phyloP scores from a whole-genome alignment of 2,329 filamentous ascomycete species.

The Aspergillus ruber region DNA sequence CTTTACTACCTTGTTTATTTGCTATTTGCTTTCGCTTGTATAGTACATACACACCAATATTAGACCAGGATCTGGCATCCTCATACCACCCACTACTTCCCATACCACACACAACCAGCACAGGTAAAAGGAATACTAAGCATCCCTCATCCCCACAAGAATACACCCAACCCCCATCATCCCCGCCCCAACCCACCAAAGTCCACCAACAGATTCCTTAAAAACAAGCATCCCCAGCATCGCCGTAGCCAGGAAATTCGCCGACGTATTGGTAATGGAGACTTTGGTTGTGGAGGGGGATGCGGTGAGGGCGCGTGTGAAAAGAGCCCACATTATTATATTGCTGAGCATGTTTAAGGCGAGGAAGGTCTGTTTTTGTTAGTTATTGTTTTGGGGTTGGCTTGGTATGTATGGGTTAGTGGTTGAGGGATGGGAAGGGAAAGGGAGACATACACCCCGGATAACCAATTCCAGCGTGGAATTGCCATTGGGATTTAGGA shows the following conservation, averaged over 20 bases:
- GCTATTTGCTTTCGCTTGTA: background rate
- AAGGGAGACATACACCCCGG: slow-evolving; percentile 42
- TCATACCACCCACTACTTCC: background rate
- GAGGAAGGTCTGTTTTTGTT: slow-evolving; percentile 48
- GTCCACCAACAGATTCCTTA: slow-evolving; percentile 47
- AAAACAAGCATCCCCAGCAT: slow-evolving; percentile 54
- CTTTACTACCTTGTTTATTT: background rate
- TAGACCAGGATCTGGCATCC: slow-evolving; percentile 3
- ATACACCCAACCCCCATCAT: slow-evolving; percentile 57
- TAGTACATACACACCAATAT: background rate
- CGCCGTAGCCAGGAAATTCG: slow-evolving; percentile 59
- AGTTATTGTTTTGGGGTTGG: slow-evolving; percentile 12
- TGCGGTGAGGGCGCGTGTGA: slow-evolving; percentile 56
- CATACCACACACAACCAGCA: slow-evolving; percentile 1
- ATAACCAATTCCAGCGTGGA: slow-evolving; percentile 45
- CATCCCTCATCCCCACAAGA: slow-evolving; percentile 54
- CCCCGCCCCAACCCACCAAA: slow-evolving; percentile 58
- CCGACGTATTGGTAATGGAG: slow-evolving; percentile 57
- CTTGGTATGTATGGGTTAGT: background rate
- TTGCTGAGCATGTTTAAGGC: slow-evolving; percentile 57
- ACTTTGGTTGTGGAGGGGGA: slow-evolving; percentile 56
- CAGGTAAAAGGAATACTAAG: background rate
- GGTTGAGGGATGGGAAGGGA: background rate
- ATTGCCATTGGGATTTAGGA: slow-evolving; percentile 35
- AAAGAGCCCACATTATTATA: slow-evolving; percentile 59